Percentiles rank a stretch among this genome's conserved stretches.
These are phyloP conservation scores for Musa beccarii DNA, from an alignment of 176 grass and related monocot species.

Conservation along the genomic window DNA sequence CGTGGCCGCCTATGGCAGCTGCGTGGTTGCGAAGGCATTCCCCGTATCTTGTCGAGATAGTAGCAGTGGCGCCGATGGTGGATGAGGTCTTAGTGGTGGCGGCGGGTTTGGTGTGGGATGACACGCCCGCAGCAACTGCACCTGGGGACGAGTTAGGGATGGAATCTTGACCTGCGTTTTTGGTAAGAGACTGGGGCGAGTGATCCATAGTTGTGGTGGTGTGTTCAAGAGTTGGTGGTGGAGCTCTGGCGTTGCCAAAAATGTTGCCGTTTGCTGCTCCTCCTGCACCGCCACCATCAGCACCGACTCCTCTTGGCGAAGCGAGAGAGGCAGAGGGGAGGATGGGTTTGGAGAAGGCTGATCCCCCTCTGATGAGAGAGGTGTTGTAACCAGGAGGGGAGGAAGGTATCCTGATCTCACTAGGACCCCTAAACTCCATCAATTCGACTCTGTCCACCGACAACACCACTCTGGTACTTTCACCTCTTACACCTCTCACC, in stretches of 20 bases:
- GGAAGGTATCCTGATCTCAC: background rate
- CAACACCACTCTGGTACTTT: no score
- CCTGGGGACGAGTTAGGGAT: no score
- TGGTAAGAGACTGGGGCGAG: background rate
- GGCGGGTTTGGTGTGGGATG: no score
- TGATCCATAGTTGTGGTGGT: constrained; percentile 6
- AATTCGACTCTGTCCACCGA: background rate
- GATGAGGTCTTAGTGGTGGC: background rate
- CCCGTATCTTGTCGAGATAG: constrained; percentile 22
- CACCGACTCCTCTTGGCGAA: background rate
- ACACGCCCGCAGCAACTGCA: no score
- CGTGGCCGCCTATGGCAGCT: constrained; percentile 39
- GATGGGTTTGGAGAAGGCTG: constrained; percentile 11
- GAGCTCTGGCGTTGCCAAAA: background rate
- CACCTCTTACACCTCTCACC: constrained; percentile 2
- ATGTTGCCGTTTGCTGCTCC: background rate
- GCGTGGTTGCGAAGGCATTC: constrained; percentile 79
- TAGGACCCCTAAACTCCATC: constrained; percentile 13
- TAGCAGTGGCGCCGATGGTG: background rate
- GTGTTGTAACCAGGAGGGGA: constrained; percentile 1
- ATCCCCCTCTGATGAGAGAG: background rate
- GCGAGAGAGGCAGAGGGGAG: background rate
- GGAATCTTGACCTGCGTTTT: no score
- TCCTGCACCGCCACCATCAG: no score
- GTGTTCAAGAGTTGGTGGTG: constrained; percentile 19